phyloP scores from a whole-genome alignment of 306 rosid species.

The Cajanus cajan region DNA sequence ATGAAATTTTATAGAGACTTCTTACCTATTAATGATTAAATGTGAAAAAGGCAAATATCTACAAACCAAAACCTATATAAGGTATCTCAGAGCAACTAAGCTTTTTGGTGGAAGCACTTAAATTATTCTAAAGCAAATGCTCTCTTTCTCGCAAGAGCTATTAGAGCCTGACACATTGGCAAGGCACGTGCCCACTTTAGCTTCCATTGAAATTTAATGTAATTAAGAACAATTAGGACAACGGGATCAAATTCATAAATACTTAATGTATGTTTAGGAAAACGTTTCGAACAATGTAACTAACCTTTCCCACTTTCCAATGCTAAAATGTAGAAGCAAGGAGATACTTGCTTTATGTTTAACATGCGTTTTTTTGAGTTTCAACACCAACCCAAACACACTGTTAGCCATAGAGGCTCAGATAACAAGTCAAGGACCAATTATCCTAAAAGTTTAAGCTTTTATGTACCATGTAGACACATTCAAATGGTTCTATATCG shows the following conservation, averaged over 20 bases:
- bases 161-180: constrained; percentile 17
- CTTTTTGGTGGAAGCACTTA: constrained; percentile 10
- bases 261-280: no score
- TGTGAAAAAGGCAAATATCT: constrained; percentile 9
- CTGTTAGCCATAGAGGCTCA: background rate
- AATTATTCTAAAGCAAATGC: background rate
- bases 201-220: constrained; percentile 1
- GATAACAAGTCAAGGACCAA: background rate
- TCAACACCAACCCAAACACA: no score
- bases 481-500: constrained; percentile 1
- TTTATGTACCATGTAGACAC: no score
- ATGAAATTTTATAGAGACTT: background rate
- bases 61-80: background rate
- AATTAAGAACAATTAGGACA: background rate
- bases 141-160: background rate
- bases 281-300: no score
- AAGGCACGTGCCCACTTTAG: background rate
- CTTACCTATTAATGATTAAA: background rate
- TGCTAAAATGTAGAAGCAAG: no score
- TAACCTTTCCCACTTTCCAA: no score
- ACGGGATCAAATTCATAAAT: background rate
- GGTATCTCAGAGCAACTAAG: background rate
- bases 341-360: no score
- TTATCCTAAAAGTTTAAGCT: background rate
- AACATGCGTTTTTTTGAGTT: no score